Base-by-base conservation (phyloP, 2,329 filamentous ascomycete genomes). In the Colletotrichum spinosum region DNA sequence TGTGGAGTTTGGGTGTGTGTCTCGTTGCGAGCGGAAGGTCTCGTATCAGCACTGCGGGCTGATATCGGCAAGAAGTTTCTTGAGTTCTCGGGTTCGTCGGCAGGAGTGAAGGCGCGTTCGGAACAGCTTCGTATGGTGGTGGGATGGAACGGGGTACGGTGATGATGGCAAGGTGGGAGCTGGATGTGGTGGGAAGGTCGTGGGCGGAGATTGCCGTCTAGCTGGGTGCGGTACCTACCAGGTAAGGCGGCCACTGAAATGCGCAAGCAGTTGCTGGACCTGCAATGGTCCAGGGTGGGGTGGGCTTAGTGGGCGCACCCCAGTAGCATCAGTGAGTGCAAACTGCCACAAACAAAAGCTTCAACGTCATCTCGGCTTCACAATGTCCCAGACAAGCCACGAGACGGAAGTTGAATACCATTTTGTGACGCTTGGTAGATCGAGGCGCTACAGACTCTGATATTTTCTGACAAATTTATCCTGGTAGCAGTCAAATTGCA, bases 161-260 rank as follows among this genome's bases (percentile, higher is more conserved):
- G 45, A 48, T 48, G 49, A 4, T 51, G 46, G 33, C 33, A 52
- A 39, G 41, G 15, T 45, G 49, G 44, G 48, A 62, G 46, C 49
- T 64, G 38, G 39, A 25, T 61, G 59, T 37, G 52, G 51, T 11
- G 17, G 53, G 53, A 49, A 66, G 59, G 58, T 66, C 42, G 53
- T 17, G 61, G 61, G 59, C 61, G 64, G 64, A 59, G 65, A 55
- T 59, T 67, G 60, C 64, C 64, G 63, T 42, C 17, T 37, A 2
- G 52, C 39, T 55, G 55, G 45, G 55, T 58, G 55, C 55, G 55
- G 55, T 25, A 25, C 25, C 25, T 25, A 25, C 46, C 13, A 51
- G 55, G 41, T 55, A 33, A 60, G 57, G 57, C 57, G 57, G 49
- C 57, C 37, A 50, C 46, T 42, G 55, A 46, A 44, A 51, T 45